A percentile compares a stretch with the other conserved stretches of the same genome.
phyloP scores from a whole-genome alignment of 208 protist genomes.

The Wallacemonas sp. region DNA sequence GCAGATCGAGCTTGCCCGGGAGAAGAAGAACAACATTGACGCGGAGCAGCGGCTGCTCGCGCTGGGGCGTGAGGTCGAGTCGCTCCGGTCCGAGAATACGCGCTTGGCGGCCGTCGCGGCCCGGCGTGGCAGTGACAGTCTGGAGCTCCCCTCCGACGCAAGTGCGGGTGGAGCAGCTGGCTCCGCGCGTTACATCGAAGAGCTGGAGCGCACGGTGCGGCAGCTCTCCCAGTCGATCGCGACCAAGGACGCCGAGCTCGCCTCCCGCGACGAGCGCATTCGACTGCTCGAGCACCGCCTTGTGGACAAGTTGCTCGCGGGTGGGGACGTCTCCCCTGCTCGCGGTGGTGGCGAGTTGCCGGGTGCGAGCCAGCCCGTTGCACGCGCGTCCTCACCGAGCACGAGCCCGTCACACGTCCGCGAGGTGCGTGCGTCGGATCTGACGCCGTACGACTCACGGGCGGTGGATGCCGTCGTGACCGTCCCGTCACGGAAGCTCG shows the following conservation, averaged over 20 bases:
- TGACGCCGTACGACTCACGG: conserved; percentile 3
- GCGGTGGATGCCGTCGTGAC: not conserved
- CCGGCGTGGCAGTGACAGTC: not conserved
- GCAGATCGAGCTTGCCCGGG: conserved; percentile 64
- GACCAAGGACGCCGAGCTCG: conserved; percentile 40
- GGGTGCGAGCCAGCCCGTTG: not conserved
- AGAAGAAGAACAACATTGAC: conserved; percentile 79
- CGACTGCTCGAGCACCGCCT: conserved; percentile 81
- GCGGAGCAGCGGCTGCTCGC: conserved; percentile 50
- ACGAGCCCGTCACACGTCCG: conserved; percentile 3
- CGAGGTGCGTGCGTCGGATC: not conserved
- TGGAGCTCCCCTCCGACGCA: not conserved
- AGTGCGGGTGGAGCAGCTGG: conserved; percentile 12
- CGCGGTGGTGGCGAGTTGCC: too few relatives aligned
- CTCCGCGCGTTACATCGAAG: conserved; percentile 31
- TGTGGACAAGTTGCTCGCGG: conserved; percentile 58
- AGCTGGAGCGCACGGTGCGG: conserved; percentile 45
- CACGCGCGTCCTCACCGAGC: not conserved
- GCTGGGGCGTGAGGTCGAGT: conserved; percentile 46
- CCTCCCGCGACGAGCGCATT: conserved; percentile 69
- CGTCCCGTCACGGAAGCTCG: not conserved
- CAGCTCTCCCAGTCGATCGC: conserved; percentile 43
- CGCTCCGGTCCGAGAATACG: conserved; percentile 45
- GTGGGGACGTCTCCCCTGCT: too few relatives aligned
- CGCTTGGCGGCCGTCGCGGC: conserved; percentile 13